Evolutionary conservation across 2,329 filamentous ascomycete genomes (phyloP).

Genomic region (Alternaria rosae): DNA sequence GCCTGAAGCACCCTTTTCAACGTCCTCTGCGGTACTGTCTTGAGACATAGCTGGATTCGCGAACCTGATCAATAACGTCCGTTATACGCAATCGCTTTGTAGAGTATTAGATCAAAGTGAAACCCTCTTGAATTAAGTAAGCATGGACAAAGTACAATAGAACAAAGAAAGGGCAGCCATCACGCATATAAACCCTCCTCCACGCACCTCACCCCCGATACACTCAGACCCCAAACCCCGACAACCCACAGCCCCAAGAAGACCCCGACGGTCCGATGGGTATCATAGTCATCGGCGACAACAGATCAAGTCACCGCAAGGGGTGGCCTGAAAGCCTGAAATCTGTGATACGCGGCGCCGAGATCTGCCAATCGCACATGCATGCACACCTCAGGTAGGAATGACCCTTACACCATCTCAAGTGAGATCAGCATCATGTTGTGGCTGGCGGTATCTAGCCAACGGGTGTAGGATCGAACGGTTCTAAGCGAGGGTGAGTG

Average conservation of each 20-base stretch:
- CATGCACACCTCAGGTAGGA: neutral
- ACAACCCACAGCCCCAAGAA: neutral
- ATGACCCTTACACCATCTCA: neutral
- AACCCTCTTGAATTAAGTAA: too few relatives aligned
- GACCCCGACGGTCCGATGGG: neutral
- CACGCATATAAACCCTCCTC: neutral
- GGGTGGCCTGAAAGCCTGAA: neutral
- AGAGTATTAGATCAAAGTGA: neutral
- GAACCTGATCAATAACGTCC: neutral
- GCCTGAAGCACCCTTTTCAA: slow-evolving; percentile 54
- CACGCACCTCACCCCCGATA: neutral
- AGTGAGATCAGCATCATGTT: neutral
- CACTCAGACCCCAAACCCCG: neutral
- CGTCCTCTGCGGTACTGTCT: slow-evolving; percentile 39
- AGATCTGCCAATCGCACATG: neutral
- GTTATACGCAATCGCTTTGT: too few relatives aligned
- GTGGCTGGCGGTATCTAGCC: neutral
- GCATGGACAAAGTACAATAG: too few relatives aligned
- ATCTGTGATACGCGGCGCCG: neutral
- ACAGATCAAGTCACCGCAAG: neutral
- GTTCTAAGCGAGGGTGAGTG: neutral
- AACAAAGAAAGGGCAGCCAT: neutral
- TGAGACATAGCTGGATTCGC: slow-evolving; percentile 17
- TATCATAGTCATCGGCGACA: neutral
- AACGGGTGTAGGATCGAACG: neutral